These are phyloP conservation scores for Colletotrichum kahawae DNA, from an alignment of 2,329 filamentous ascomycete species.

Conservation along the genomic window DNA sequence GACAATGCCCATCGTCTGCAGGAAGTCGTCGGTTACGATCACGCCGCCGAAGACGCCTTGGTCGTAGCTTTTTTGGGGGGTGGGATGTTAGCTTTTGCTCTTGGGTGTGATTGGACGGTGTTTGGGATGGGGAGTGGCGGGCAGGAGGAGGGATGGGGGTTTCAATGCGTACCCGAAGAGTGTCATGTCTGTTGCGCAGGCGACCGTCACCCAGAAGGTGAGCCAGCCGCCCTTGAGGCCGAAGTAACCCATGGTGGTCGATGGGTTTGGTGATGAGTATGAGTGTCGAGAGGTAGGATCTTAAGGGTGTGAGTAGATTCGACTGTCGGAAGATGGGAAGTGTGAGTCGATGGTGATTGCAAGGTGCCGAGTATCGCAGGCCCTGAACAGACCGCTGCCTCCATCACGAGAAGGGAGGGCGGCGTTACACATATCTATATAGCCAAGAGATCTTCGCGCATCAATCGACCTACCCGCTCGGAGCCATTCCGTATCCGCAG, in stretches of 20 bases:
- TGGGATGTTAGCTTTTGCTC: background rate
- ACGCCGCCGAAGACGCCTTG: slow-evolving; percentile 56
- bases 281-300: background rate
- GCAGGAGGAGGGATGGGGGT: background rate
- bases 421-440: slow-evolving; percentile 12
- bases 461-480: background rate
- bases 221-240: slow-evolving; percentile 17
- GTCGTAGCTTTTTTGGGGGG: slow-evolving; percentile 40
- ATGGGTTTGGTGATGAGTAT: background rate
- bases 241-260: slow-evolving; percentile 13
- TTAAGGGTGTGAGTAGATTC: background rate
- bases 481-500: background rate
- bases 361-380: background rate
- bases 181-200: slow-evolving; percentile 29
- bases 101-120: background rate
- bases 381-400: background rate
- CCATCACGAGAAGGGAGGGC: background rate
- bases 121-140: background rate
- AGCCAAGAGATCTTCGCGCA: background rate
- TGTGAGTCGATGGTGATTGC: background rate
- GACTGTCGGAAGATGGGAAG: background rate
- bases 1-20: slow-evolving; percentile 44
- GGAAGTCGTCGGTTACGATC: slow-evolving; percentile 48
- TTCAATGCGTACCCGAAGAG: slow-evolving; percentile 26
- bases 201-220: slow-evolving; percentile 21